phyloP scores from a whole-genome alignment of 371 early-diverging fungal genomes.

The Mucor indicus region DNA sequence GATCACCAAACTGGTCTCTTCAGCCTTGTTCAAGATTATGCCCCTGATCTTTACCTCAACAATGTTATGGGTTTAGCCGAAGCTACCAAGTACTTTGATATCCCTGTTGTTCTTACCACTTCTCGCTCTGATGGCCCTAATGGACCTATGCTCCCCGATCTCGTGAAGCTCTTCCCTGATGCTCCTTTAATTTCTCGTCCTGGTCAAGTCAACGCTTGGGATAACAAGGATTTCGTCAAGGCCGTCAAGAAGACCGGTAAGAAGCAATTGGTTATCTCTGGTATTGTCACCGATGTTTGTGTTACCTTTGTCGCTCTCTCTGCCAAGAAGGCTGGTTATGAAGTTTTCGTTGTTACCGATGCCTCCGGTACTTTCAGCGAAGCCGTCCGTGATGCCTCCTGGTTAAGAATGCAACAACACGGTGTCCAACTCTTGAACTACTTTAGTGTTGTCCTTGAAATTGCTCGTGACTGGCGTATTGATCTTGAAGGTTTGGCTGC shows the following conservation, averaged over 20 bases:
- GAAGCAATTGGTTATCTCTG: not conserved
- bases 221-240: constrained; percentile 13
- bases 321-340: not conserved
- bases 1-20: too few species aligned
- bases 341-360: constrained; percentile 1
- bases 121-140: constrained; percentile 2
- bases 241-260: constrained; percentile 19
- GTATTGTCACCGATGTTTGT: not conserved
- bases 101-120: not conserved
- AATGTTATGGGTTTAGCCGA: constrained; percentile 27
- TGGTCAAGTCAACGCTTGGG: constrained; percentile 29
- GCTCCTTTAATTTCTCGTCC: not conserved
- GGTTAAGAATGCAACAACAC: not conserved
- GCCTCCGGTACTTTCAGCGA: constrained; percentile 3
- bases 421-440: constrained; percentile 2
- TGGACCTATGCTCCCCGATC: constrained; percentile 11
- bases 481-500: not conserved
- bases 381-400: not conserved
- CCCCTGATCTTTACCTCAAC: constrained; percentile 18
- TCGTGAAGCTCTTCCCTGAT: not conserved
- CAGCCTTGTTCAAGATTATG: constrained; percentile 20
- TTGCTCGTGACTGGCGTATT: not conserved
- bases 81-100: constrained; percentile 15
- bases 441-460: constrained; percentile 1
- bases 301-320: not conserved